Conservation (phyloP, 1,139 yeast species). For the Pichia sp. region DNA sequence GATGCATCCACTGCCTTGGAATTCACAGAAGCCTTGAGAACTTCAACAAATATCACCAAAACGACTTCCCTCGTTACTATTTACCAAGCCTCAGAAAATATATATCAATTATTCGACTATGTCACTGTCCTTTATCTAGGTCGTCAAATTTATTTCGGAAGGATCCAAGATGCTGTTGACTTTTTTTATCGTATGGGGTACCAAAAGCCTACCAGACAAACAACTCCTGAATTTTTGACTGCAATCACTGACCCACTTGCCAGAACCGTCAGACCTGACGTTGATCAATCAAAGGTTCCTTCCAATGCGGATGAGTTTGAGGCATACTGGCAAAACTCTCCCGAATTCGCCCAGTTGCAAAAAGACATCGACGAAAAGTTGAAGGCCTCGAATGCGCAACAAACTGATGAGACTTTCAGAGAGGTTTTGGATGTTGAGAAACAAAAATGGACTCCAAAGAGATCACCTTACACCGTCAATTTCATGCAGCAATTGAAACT, state of each 20-base stretch:
- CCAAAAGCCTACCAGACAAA: slow-evolving; percentile 68
- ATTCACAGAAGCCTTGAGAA: slow-evolving; percentile 64
- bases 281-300: slow-evolving; percentile 31
- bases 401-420: slow-evolving; percentile 32
- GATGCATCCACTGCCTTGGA: slow-evolving; percentile 80
- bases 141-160: slow-evolving; percentile 72
- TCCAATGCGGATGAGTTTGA: slow-evolving; percentile 45
- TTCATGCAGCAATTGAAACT: slow-evolving; percentile 43
- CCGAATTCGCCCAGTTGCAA: slow-evolving; percentile 34
- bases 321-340: slow-evolving; percentile 43
- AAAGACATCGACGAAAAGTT: slow-evolving; percentile 29
- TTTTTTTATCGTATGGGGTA: slow-evolving; percentile 67
- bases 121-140: slow-evolving; percentile 74
- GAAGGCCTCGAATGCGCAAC: slow-evolving; percentile 22
- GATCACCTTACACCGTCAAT: slow-evolving; percentile 44
- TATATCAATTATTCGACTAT: slow-evolving; percentile 70
- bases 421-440: slow-evolving; percentile 36
- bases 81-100: slow-evolving; percentile 78
- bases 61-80: slow-evolving; percentile 71
- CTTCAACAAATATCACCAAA: slow-evolving; percentile 54
- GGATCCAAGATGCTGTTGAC: slow-evolving; percentile 51
- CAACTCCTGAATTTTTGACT: slow-evolving; percentile 79
- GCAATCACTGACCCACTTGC: slow-evolving; percentile 65
- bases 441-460: slow-evolving; percentile 32
- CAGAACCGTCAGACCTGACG: slow-evolving; percentile 44